phyloP scores from a whole-genome alignment of 78 protist genomes.

The Dictyostelium citrinum region DNA sequence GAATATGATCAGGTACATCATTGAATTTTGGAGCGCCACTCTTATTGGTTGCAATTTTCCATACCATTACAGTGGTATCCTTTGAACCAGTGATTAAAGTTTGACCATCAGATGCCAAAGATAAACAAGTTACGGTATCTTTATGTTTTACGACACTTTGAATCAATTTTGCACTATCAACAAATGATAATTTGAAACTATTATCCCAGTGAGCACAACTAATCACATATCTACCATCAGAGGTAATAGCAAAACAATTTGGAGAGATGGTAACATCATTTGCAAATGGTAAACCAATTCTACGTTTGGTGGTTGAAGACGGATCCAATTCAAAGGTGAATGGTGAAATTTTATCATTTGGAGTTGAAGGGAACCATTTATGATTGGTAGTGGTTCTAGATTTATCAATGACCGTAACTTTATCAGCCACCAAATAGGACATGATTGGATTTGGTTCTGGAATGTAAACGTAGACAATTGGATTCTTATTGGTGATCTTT shows the following conservation, averaged over 20 bases:
- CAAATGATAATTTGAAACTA: conserved; percentile 30
- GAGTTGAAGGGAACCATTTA: conserved; percentile 69
- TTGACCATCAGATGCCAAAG: conserved; percentile 57
- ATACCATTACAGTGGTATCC: conserved; percentile 93
- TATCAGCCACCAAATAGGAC: conserved; percentile 36
- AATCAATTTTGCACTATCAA: conserved; percentile 61
- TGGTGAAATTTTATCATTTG: conserved; percentile 56
- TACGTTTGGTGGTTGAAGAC: conserved; percentile 26
- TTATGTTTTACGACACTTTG: conserved; percentile 82
- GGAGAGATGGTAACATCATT: conserved; percentile 56
- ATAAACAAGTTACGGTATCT: conserved; percentile 91
- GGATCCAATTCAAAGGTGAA: conserved; percentile 76
- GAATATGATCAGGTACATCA: conserved; percentile 48
- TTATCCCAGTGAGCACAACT: conserved; percentile 81
- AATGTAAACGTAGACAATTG: conserved; percentile 41
- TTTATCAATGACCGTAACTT: conserved; percentile 36
- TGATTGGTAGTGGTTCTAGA: conserved; percentile 26
- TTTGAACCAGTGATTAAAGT: conserved; percentile 91
- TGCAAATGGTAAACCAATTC: conserved; percentile 77
- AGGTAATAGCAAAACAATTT: conserved; percentile 55
- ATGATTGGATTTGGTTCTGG: conserved; percentile 30
- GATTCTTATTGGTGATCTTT: conserved; percentile 22
- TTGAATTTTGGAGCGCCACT: conserved; percentile 54
- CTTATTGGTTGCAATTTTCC: conserved; percentile 64
- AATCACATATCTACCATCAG: conserved; percentile 71